Evolutionary conservation across 2,329 filamentous ascomycete genomes (phyloP).

Genomic region (Pseudocercospora crystallina): DNA sequence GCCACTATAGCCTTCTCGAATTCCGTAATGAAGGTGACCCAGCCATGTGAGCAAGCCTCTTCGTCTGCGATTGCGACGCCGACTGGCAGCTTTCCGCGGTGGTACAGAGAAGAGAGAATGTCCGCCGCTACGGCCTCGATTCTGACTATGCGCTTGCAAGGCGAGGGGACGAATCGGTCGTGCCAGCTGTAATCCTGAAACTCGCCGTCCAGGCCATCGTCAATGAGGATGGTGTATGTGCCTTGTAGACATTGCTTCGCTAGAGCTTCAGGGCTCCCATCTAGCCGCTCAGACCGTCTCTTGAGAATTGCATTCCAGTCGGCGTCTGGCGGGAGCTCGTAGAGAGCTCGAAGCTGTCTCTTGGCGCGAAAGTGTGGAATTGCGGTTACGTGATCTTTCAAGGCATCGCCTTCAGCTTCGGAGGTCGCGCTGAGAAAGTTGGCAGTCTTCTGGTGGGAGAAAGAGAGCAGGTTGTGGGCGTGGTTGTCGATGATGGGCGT

Average conservation of each 20-base stretch:
- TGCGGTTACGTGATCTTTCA: conserved; percentile 59
- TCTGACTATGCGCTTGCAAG: conserved; percentile 71
- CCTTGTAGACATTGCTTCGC: conserved; percentile 66
- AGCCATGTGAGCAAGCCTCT: conserved; percentile 33
- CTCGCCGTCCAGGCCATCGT: conserved; percentile 67
- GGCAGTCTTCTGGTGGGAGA: conserved; percentile 48
- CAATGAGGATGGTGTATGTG: conserved; percentile 73
- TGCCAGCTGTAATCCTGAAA: conserved; percentile 65
- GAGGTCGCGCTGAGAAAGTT: conserved; percentile 65
- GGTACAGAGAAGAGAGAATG: conserved; percentile 53
- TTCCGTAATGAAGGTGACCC: conserved; percentile 48
- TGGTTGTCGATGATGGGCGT: conserved; percentile 71
- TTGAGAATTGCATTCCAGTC: conserved; percentile 60
- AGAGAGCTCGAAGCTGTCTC: conserved; percentile 64
- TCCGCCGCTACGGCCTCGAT: conserved; percentile 71
- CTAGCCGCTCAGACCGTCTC: conserved; percentile 49
- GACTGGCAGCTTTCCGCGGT: conserved; percentile 29
- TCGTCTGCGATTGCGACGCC: conserved; percentile 32
- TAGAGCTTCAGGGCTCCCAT: conserved; percentile 54
- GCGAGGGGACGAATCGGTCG: conserved; percentile 61
- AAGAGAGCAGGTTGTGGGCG: conserved; percentile 66
- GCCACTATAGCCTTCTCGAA: conserved; percentile 56
- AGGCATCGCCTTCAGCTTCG: conserved; percentile 69
- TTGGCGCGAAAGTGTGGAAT: conserved; percentile 70
- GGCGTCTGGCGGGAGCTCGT: conserved; percentile 57